Evolutionary conservation across 495 filamentous ascomycete species (phyloP), one percentile per base, ranked within the genome.

Genomic region (Podospora pseudocomata): DNA sequence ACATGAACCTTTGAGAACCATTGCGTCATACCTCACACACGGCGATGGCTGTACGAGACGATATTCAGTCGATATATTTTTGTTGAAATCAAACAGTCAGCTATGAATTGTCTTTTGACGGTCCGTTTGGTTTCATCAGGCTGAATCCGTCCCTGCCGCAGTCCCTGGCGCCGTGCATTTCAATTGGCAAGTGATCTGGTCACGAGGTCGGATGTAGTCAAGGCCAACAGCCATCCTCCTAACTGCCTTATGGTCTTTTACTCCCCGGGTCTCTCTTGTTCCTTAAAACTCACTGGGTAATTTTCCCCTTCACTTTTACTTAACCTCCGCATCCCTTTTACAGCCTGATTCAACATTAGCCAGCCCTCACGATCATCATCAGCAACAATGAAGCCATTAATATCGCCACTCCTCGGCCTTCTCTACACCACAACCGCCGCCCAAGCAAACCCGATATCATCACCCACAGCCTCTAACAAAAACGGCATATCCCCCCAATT

Each of bases 401-500:
- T 49, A 49, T 11, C 39, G 15, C 39, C 39, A 49, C 39, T 16
- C 13, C 9, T 49, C 5, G 15, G 6, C 9, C 39, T 49, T 13
- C 39, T 49, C 34, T 11, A 6, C 39, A 11, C 15, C 18, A 59
- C 39, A 16, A n/a, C 34, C 34, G 16, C 65, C 23, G 56, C 16
- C 23, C 63, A 64, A 28, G 1, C 34, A 34, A 66, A 16, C 26
- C 15, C 34, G 49, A 53, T 65, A 67, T 28, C 74, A 77, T 44
- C 63, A 67, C 32, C 75, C 23, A 56, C n/a, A 39, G 28, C 58
- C 67, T 49, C 64, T 55, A 30, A 60, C 18, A 66, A 64, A 59
- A 63, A 67, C 26, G 70, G 67, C 23, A 59, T 69, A 23, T 57
- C 72, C 39, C 54, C 68, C 0, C 13, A 81, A 39, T 85, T 97